Percentiles rank a stretch among this genome's conserved stretches.
These are phyloP conservation scores for Asterophora lycoperdoides DNA, from an alignment of 768 basidiomycete genomes.

Conservation along the genomic window DNA sequence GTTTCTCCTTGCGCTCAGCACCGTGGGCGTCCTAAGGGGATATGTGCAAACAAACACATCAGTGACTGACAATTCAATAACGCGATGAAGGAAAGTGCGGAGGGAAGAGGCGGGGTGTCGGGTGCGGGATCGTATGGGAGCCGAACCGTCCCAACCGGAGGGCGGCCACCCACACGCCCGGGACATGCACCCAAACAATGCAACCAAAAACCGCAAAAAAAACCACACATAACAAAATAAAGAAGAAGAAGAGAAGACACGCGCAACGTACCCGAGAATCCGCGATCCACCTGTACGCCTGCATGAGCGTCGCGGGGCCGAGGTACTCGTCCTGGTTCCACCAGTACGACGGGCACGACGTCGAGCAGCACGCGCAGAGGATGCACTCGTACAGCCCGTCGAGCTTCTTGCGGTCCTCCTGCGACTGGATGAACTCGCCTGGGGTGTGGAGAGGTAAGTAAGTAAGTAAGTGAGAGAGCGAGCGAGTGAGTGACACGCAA, in stretches of 20 bases:
- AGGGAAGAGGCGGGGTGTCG: no score
- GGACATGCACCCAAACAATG: neutral
- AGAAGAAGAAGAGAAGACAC: no score
- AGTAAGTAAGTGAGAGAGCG: neutral
- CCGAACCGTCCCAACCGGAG: no score
- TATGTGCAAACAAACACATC: no score
- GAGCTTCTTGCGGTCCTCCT: constrained; percentile 90
- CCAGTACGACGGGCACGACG: constrained; percentile 97
- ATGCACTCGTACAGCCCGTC: constrained; percentile 98
- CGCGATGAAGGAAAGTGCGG: no score
- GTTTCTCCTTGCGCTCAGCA: constrained; percentile 79
- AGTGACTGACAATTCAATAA: no score
- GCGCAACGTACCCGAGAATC: constrained; percentile 72
- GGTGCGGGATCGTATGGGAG: no score
- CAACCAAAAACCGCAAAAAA: no score
- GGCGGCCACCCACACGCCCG: no score
- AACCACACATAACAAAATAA: no score
- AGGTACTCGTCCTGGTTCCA: constrained; percentile 99
- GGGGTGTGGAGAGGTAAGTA: neutral
- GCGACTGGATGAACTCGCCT: constrained; percentile 86
- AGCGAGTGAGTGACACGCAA: neutral
- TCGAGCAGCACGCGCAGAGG: constrained; percentile 95
- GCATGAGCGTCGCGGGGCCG: constrained; percentile 94
- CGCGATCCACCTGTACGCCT: constrained; percentile 97
- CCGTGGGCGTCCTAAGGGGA: constrained; percentile 63